phyloP scores from a whole-genome alignment of 2,329 filamentous ascomycete genomes.

The Passalora sequoiae region DNA sequence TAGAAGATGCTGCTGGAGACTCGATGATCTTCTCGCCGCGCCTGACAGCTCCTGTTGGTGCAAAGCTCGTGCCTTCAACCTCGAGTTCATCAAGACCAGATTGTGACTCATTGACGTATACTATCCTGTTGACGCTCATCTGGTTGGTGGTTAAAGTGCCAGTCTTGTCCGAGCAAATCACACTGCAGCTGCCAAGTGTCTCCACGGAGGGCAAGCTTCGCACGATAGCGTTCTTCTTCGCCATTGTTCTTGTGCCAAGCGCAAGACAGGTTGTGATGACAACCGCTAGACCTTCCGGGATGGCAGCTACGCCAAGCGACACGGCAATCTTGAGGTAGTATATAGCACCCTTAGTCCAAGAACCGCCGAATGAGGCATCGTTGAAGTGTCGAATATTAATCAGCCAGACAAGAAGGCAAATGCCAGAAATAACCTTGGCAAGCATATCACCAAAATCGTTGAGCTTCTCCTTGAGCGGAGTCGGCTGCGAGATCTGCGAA shows the following conservation, averaged over 20 bases:
- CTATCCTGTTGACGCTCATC: conserved; percentile 95
- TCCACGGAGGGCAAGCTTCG: conserved; percentile 94
- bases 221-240: conserved; percentile 94
- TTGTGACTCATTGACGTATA: conserved; percentile 72
- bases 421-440: conserved; percentile 96
- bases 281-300: conserved; percentile 93
- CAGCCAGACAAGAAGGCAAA: conserved; percentile 93
- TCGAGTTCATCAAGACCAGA: conserved; percentile 76
- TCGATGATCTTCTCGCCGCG: conserved; percentile 60
- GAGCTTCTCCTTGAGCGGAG: conserved; percentile 94
- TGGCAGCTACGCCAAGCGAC: conserved; percentile 93
- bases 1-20: conserved; percentile 65
- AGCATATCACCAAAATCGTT: conserved; percentile 96
- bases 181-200: conserved; percentile 96
- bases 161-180: conserved; percentile 99
- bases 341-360: conserved; percentile 91
- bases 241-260: conserved; percentile 96
- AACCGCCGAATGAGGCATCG: conserved; percentile 81
- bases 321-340: conserved; percentile 99
- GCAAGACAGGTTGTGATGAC: conserved; percentile 99
- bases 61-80: conserved; percentile 88
- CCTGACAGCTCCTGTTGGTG: conserved; percentile 70
- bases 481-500: conserved; percentile 94
- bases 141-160: conserved; percentile 97
- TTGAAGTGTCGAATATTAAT: conserved; percentile 98